A percentile compares a stretch with the other conserved stretches of the same genome.
phyloP scores from a whole-genome alignment of 169 alveolate species.

The Eimeria acervulina region DNA sequence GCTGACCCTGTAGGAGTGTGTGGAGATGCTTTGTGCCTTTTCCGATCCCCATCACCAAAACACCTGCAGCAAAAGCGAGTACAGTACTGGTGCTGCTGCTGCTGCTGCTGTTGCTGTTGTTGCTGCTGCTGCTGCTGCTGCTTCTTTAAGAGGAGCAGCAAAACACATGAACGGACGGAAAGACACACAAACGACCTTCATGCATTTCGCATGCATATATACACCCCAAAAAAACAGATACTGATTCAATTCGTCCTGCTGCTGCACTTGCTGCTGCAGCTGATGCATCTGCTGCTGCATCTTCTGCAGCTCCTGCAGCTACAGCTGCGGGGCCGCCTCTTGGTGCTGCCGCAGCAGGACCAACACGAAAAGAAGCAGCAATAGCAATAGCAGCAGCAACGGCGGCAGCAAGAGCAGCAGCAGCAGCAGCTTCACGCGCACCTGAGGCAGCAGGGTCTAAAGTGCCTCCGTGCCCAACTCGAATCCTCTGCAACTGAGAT shows the following conservation, averaged over 20 bases:
- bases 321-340: no score
- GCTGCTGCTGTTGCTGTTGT: no score
- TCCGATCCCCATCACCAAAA: constrained; percentile 54
- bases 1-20: constrained; percentile 7
- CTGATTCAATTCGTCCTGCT: no score
- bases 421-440: neutral
- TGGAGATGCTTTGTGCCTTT: constrained; percentile 13
- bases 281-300: no score
- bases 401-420: neutral
- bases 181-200: no score
- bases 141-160: no score
- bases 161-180: no score
- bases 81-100: no score
- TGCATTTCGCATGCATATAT: no score
- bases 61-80: constrained; percentile 58
- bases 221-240: neutral
- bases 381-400: constrained; percentile 12
- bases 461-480: constrained; percentile 82
- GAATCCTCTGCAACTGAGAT: constrained; percentile 14
- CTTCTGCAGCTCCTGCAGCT: no score
- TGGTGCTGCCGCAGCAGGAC: no score
- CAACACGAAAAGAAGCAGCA: neutral
- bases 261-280: no score
- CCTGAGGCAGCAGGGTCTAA: constrained; percentile 63
- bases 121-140: constrained; percentile 36